phyloP scores from a whole-genome alignment of 2,329 filamentous ascomycete species.

The Gaeumannomyces tritici region DNA sequence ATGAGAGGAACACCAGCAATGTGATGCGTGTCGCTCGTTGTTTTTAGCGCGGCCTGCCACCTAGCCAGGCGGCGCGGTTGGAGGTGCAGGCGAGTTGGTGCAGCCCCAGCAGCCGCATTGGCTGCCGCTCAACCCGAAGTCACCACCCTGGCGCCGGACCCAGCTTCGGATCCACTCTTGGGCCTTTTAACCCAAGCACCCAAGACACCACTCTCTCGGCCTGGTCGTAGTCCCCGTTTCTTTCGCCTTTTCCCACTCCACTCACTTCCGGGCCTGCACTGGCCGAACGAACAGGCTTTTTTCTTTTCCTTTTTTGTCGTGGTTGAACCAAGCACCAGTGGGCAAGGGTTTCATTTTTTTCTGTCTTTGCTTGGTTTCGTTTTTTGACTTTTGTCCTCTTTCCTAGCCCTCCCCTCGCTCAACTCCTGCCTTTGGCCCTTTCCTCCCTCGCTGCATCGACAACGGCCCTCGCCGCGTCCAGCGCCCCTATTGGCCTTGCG shows the following conservation, averaged over 20 bases:
- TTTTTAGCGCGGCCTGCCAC: neutral
- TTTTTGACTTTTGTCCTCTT: conserved; percentile 1
- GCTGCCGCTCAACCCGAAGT: neutral
- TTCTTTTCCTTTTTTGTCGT: no score
- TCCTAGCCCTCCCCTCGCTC: conserved; percentile 1
- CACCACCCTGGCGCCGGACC: neutral
- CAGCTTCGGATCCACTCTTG: neutral
- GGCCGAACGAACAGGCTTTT: neutral
- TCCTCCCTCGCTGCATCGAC: neutral
- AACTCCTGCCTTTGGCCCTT: neutral
- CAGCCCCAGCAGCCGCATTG: neutral
- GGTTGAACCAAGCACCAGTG: neutral
- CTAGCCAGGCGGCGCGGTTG: no score
- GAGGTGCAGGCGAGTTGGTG: no score
- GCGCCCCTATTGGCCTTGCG: neutral
- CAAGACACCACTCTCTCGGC: neutral
- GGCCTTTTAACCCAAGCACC: neutral
- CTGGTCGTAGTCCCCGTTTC: neutral
- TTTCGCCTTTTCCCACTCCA: neutral
- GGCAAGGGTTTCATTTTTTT: conserved; percentile 1
- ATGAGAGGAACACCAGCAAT: neutral
- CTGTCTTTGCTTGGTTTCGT: conserved; percentile 1
- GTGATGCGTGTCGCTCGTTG: neutral
- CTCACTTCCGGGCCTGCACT: neutral
- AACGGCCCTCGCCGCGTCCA: conserved; percentile 1